phyloP scores from a whole-genome alignment of 805 yeast species.

The Saccharomycopsis capsularis region DNA sequence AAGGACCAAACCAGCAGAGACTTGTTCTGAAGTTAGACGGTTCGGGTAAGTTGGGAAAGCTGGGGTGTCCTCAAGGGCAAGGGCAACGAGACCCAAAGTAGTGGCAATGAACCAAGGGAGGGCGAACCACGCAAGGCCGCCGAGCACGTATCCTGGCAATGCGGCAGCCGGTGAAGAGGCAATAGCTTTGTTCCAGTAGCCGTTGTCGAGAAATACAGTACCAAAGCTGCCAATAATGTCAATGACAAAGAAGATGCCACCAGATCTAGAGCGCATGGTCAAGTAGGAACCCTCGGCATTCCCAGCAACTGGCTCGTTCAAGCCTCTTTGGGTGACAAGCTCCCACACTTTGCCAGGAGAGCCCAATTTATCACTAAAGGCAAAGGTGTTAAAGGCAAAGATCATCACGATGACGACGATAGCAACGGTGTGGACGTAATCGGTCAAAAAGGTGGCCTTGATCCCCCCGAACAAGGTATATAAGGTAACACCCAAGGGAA shows the following conservation, averaged over 20 bases:
- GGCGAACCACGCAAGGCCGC: conserved; percentile 89
- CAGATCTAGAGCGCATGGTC: conserved; percentile 79
- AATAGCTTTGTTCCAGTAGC: conserved; percentile 86
- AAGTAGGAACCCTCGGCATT: conserved; percentile 82
- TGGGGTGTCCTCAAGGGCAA: conserved; percentile 63
- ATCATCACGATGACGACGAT: conserved; percentile 68
- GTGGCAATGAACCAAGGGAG: conserved; percentile 79
- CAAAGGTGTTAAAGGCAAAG: conserved; percentile 74
- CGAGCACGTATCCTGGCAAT: conserved; percentile 79
- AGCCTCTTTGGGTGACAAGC: conserved; percentile 52
- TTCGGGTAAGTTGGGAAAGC: conserved; percentile 77
- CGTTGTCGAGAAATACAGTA: conserved; percentile 79
- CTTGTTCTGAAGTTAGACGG: conserved; percentile 57
- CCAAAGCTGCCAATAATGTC: conserved; percentile 87
- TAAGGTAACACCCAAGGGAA: conserved; percentile 73
- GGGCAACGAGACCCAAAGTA: conserved; percentile 80
- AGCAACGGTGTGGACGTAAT: conserved; percentile 74
- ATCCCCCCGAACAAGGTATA: conserved; percentile 79
- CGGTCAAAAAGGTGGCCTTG: conserved; percentile 76
- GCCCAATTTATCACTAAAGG: conserved; percentile 63
- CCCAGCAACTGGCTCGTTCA: conserved; percentile 60
- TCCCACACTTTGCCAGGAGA: conserved; percentile 82
- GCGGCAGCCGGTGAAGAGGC: conserved; percentile 81
- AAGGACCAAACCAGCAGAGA: conserved; percentile 69
- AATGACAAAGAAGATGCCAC: conserved; percentile 85